phyloP scores from a whole-genome alignment of 768 basidiomycete genomes.

The Pleurotus djamor region DNA sequence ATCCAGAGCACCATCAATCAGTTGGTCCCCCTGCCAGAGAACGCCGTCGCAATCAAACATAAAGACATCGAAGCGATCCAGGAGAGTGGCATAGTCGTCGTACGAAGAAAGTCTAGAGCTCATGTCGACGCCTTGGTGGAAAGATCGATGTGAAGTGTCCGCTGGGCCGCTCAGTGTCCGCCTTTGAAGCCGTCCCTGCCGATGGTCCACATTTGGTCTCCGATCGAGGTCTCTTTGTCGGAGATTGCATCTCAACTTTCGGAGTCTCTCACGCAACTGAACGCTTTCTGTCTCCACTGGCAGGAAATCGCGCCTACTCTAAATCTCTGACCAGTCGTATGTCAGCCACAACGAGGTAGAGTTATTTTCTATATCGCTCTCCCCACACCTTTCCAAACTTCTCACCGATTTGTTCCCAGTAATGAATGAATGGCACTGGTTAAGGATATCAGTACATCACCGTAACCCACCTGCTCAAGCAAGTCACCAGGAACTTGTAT shows the following conservation, averaged over 20 bases:
- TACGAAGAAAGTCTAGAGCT: constrained; percentile 35
- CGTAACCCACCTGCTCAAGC: too few relatives aligned
- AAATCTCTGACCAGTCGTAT: too few relatives aligned
- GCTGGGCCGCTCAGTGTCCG: background rate
- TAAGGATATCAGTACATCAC: too few relatives aligned
- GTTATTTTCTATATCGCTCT: too few relatives aligned
- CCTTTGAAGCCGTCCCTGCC: background rate
- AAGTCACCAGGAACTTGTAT: background rate
- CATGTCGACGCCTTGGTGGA: constrained; percentile 15
- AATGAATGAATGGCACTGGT: too few relatives aligned
- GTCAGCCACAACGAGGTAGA: too few relatives aligned
- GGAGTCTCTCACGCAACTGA: too few relatives aligned
- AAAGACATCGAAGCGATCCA: constrained; percentile 86
- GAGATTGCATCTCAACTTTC: background rate
- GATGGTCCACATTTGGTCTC: background rate
- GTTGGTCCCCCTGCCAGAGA: constrained; percentile 81
- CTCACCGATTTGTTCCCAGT: too few relatives aligned
- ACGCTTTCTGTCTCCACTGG: too few relatives aligned
- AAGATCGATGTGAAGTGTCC: background rate
- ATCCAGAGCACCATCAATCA: constrained; percentile 76
- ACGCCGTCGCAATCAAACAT: constrained; percentile 97
- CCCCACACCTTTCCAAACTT: too few relatives aligned
- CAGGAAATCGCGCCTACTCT: too few relatives aligned
- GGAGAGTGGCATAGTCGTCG: constrained; percentile 44
- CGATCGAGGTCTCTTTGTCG: background rate